Percentiles rank a stretch among this genome's conserved stretches.
These are phyloP conservation scores for Candida palmyrensis DNA, from an alignment of 805 yeast species.

Conservation along the genomic window DNA sequence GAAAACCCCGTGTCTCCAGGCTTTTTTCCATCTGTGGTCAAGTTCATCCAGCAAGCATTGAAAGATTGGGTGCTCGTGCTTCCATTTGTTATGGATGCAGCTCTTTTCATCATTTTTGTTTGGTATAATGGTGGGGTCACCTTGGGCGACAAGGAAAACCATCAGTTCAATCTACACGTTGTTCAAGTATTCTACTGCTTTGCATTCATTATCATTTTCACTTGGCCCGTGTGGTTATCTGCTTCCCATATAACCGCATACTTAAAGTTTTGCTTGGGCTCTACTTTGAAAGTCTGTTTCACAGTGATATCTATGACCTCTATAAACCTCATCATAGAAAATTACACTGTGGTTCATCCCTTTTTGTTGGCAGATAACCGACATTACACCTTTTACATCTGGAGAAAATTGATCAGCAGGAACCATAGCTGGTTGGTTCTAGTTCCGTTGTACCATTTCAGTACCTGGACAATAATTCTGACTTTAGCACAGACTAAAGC, in stretches of 20 bases:
- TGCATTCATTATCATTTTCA: slow-evolving; percentile 56
- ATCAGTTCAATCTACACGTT: slow-evolving; percentile 61
- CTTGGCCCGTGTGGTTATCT: slow-evolving; percentile 72
- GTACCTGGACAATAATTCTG: slow-evolving; percentile 27
- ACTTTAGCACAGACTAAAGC: slow-evolving; percentile 8
- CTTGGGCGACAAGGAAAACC: slow-evolving; percentile 88
- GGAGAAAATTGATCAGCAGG: slow-evolving; percentile 57
- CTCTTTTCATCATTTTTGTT: slow-evolving; percentile 53
- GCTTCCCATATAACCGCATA: slow-evolving; percentile 36
- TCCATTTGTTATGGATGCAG: slow-evolving; percentile 53
- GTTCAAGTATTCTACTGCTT: slow-evolving; percentile 81
- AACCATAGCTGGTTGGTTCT: slow-evolving; percentile 43
- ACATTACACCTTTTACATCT: slow-evolving; percentile 86
- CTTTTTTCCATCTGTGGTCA: slow-evolving; percentile 7
- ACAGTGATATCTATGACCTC: slow-evolving; percentile 10
- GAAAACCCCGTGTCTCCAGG: too few species aligned
- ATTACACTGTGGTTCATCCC: slow-evolving; percentile 78
- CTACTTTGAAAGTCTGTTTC: slow-evolving; percentile 9
- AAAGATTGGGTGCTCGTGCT: slow-evolving; percentile 19
- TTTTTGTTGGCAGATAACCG: slow-evolving; percentile 91
- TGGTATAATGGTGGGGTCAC: slow-evolving; percentile 77
- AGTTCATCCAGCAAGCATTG: slow-evolving; percentile 12
- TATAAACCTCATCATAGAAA: slow-evolving; percentile 45
- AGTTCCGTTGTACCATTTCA: slow-evolving; percentile 70
- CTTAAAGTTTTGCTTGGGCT: slow-evolving; percentile 19